phyloP scores from a whole-genome alignment of 163 green algal genomes.

The Volvox carteri region DNA sequence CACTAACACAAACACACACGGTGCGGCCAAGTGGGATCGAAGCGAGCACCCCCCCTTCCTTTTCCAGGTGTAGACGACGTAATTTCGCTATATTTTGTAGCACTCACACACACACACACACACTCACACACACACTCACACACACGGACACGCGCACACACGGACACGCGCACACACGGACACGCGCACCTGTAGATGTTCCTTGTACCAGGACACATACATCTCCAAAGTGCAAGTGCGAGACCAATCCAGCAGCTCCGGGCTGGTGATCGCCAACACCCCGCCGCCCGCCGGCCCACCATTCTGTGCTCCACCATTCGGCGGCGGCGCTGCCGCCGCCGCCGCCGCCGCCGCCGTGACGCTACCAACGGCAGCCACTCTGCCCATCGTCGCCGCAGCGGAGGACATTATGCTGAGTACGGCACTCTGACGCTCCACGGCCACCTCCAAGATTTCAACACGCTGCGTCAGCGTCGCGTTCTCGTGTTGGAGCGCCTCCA shows the following conservation, averaged over 20 bases:
- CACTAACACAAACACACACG: too few species aligned
- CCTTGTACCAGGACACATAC: conserved; percentile 43
- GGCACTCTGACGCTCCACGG: conserved; percentile 20
- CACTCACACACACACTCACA: too few species aligned
- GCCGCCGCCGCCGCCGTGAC: neutral
- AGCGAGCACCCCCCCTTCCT: too few species aligned
- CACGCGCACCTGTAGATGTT: conserved; percentile 40
- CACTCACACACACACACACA: too few species aligned
- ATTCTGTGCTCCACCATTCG: neutral
- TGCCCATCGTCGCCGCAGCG: neutral
- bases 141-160: too few species aligned
- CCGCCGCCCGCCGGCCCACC: neutral
- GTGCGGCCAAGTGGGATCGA: too few species aligned
- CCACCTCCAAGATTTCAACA: conserved; percentile 53
- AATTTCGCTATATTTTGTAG: too few species aligned
- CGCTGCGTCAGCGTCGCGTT: conserved; percentile 14
- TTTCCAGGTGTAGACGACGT: too few species aligned
- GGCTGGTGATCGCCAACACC: neutral
- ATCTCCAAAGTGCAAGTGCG: conserved; percentile 3
- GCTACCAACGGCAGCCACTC: too few species aligned
- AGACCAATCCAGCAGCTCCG: conserved; percentile 33
- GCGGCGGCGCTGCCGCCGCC: neutral
- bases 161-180: too few species aligned
- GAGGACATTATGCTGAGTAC: conserved; percentile 17
- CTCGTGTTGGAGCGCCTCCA: conserved; percentile 46